phyloP scores from a whole-genome alignment of 768 basidiomycete species.

The Candolleomyces aberdarensis region DNA sequence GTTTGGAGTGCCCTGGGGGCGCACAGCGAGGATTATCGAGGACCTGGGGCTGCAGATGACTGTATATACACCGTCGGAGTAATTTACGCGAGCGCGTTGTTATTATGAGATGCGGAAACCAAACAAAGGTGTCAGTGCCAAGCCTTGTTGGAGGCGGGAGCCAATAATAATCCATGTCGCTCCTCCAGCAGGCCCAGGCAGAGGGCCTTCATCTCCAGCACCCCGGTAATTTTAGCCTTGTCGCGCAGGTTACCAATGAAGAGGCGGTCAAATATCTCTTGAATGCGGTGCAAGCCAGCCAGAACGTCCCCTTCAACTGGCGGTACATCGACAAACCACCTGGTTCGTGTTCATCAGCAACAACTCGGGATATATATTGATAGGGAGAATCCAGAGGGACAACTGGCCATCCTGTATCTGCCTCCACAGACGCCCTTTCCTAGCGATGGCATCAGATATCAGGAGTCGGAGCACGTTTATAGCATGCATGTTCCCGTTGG shows the following conservation, averaged over 20 bases:
- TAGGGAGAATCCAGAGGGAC: slow-evolving; percentile 48
- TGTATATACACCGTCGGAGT: slow-evolving; percentile 28
- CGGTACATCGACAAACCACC: slow-evolving; percentile 74
- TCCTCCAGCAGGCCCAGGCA: slow-evolving; percentile 44
- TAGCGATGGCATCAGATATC: slow-evolving; percentile 73
- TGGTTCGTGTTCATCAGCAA: slow-evolving; percentile 40
- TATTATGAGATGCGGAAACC: not conserved
- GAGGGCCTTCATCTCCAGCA: slow-evolving; percentile 69
- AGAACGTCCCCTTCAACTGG: slow-evolving; percentile 64
- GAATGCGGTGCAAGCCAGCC: slow-evolving; percentile 55
- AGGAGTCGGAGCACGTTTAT: slow-evolving; percentile 67
- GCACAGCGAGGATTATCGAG: slow-evolving; percentile 32
- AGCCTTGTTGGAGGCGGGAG: not conserved
- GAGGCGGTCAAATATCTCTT: slow-evolving; percentile 57
- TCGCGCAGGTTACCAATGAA: slow-evolving; percentile 54
- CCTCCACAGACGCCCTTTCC: slow-evolving; percentile 60
- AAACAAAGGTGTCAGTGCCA: slow-evolving; percentile 8
- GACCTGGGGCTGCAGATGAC: slow-evolving; percentile 30
- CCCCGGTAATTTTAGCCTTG: slow-evolving; percentile 61
- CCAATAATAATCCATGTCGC: slow-evolving; percentile 18
- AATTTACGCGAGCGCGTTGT: not conserved
- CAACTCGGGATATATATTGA: not conserved
- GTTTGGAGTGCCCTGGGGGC: slow-evolving; percentile 41
- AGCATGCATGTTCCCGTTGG: slow-evolving; percentile 44
- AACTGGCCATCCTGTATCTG: slow-evolving; percentile 64